Percentiles rank a stretch among this genome's conserved stretches.
Conservation (phyloP, 495 filamentous ascomycete genomes). For the Penicillium mononematosum region DNA sequence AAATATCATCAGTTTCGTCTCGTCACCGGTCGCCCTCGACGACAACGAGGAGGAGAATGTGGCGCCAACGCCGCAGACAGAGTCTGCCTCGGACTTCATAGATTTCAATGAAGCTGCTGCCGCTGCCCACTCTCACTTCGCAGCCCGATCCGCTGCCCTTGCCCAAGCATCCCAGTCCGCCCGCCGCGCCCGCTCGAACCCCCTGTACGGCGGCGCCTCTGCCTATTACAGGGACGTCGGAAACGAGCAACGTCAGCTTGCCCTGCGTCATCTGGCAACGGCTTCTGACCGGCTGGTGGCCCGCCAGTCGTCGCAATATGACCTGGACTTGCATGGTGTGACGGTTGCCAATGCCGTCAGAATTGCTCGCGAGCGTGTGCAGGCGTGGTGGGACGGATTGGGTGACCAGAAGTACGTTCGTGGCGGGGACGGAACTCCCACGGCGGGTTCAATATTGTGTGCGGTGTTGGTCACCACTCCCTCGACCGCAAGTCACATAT, state of each 20-base stretch:
- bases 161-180: constrained; percentile 60
- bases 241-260: constrained; percentile 49
- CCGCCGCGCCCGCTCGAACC: constrained; percentile 63
- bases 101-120: constrained; percentile 30
- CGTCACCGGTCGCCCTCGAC: constrained; percentile 33
- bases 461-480: constrained; percentile 76
- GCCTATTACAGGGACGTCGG: constrained; percentile 63
- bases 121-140: constrained; percentile 38
- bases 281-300: constrained; percentile 63
- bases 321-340: constrained; percentile 81
- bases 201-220: constrained; percentile 63
- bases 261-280: constrained; percentile 42
- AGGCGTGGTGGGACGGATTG: constrained; percentile 75
- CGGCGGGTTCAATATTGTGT: constrained; percentile 68
- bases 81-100: constrained; percentile 7
- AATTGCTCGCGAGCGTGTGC: constrained; percentile 66
- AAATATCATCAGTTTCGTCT: constrained; percentile 42
- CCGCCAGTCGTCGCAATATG: constrained; percentile 52
- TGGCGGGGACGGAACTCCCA: constrained; percentile 43
- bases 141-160: constrained; percentile 50
- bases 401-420: constrained; percentile 55
- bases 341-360: constrained; percentile 73
- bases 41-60: constrained; percentile 25
- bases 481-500: constrained; percentile 71
- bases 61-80: constrained; percentile 4